Percentiles rank a stretch among this genome's conserved stretches.
Conservation (phyloP, 1,284 basidiomycete species). For the Marasmius fiardii region DNA sequence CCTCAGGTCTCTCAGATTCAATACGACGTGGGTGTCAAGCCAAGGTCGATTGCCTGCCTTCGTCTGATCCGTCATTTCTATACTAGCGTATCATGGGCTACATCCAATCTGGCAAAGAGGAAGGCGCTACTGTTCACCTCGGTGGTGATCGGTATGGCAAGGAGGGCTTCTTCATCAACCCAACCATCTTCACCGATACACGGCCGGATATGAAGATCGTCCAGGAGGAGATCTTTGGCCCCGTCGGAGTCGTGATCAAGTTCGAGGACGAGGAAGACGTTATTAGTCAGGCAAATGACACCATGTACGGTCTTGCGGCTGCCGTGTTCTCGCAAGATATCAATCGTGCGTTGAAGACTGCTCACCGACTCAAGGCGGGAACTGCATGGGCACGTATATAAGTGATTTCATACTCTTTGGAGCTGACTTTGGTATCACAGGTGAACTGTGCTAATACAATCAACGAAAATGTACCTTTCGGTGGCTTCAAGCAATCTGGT, state of each 20-base stretch:
- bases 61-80: no score
- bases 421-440: slow-evolving; percentile 19
- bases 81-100: slow-evolving; percentile 77
- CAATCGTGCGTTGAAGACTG: slow-evolving; percentile 70
- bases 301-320: slow-evolving; percentile 78
- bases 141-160: slow-evolving; percentile 77
- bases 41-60: no score
- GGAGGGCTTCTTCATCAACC: slow-evolving; percentile 73
- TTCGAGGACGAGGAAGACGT: slow-evolving; percentile 57
- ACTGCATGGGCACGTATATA: slow-evolving; percentile 58
- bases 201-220: slow-evolving; percentile 81
- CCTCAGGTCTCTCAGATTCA: slow-evolving; percentile 66
- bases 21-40: slow-evolving; percentile 34
- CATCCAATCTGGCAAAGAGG: slow-evolving; percentile 80
- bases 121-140: slow-evolving; percentile 76
- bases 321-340: slow-evolving; percentile 85
- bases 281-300: slow-evolving; percentile 1
- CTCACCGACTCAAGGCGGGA: slow-evolving; percentile 80
- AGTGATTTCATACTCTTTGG: no score
- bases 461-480: slow-evolving; percentile 65
- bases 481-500: slow-evolving; percentile 77
- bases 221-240: slow-evolving; percentile 89
- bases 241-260: slow-evolving; percentile 72
- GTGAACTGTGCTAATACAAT: slow-evolving; percentile 69
- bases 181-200: slow-evolving; percentile 83